Base-by-base conservation (phyloP, 352 stramenopile genomes). In the Phytophthora foliorum region DNA sequence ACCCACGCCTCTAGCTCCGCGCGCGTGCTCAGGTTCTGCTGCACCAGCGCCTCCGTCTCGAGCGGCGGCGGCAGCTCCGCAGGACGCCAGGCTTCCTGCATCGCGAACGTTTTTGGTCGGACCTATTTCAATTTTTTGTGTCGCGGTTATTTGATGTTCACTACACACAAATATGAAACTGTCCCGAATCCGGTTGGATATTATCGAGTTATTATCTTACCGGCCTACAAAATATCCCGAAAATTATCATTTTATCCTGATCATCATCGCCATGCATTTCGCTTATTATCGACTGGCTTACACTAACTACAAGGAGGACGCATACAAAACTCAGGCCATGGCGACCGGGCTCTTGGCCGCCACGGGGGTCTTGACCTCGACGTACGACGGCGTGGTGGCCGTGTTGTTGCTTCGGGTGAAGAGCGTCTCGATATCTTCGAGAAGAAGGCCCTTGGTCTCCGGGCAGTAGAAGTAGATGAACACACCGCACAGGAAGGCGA, bases 1-100 rank as follows among this genome's bases (percentile, higher is more conserved):
- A 86, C 67, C 80, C 80, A 88, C 24, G 68, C 44, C 51, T 86
- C 77, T 39, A 88, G 48, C 41, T 85, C 72, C n/a, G 52, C 49
- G 38, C 80, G 80, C 41, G 77, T 81, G 52, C 58, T 80, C 25
- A 86, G 59, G 25, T 86, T 88, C 42, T 57, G 63, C 66, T 83
- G 74, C 38, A 81, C 62, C 24, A 88, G 57, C 61, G 69, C 34
- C 17, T 88, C 77, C 31, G 73, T 84, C 56, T 80, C 75, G 41
- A 88, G 69, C 64, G 66, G 57, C 17, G 63, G 24, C 19, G 61
- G 55, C 52, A n/a, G n/a, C n/a, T n/a, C n/a, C n/a, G n/a, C n/a
- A n/a, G n/a, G n/a, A n/a, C 53, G 63, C 54, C 60, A 75, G 9
- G 41, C 32, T 17, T 77, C 65, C n/a, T 77, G 64, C 71, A 78